Evolutionary conservation across 2,329 filamentous ascomycete genomes (phyloP), one percentile per base, ranked within the genome.

Genomic region (Paramyrothecium roridum): DNA sequence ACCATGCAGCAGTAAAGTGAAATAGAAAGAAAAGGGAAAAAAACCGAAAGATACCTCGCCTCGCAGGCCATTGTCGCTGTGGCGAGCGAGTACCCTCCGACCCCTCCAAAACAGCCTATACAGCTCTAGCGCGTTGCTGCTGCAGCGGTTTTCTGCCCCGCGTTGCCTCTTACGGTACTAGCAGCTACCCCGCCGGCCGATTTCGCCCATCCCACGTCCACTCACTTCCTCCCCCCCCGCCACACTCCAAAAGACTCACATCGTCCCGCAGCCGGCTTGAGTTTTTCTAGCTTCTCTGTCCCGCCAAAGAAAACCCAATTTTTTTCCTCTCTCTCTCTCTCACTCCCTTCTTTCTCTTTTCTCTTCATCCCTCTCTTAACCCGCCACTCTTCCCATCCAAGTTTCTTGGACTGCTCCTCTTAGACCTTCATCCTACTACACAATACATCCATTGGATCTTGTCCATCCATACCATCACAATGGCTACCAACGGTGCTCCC

Each of bases 401-500:
- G 40, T 21, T 50, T 17, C 49, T 37, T 21, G 37, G 37, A 43
- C 34, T 26, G 7, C n/a, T 40, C 23, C 40, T 48, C 22, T 13
- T 50, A 50, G 54, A 40, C 49, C 45, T 20, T 47, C 23, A 21
- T 4, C 26, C 26, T 30, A 6, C 26, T 10, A 30, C 26, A 30
- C 4, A 45, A 52, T 51, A 53, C 30, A 51, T 11, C 49, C 30
- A 20, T 37, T 33, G 23, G 23, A 37, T 8, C 19, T 21, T 22
- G 12, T 48, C 12, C 46, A 19, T 21, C 16, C 16, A 13, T 20
- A n/a, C 50, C 56, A 40, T 46, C 57, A 66, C 57, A 64, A 76
- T 75, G 73, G 66, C 71, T 63, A 54, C 67, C 58, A 66, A 64
- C 60, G 67, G 65, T 62, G 65, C 73, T 54, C 70, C 73, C 57